These are phyloP conservation scores for Kondoa subrosea DNA, from an alignment of 768 basidiomycete genomes.

Conservation along the genomic window DNA sequence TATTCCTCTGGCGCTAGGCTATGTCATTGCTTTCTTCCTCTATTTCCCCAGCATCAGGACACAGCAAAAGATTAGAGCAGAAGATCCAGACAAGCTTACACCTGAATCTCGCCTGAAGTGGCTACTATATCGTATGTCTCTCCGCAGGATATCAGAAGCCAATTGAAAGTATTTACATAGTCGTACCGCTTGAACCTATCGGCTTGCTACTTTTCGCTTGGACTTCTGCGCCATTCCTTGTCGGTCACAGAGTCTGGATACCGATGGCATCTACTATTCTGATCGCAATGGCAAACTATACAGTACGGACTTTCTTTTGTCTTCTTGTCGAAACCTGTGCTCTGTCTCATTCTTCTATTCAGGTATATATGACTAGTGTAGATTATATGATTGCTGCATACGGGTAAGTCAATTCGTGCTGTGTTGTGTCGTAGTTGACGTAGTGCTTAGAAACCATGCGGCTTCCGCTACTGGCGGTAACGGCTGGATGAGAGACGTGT, in stretches of 20 bases:
- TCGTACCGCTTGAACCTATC: background rate
- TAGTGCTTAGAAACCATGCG: background rate
- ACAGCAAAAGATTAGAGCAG: background rate
- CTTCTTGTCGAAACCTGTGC: too few relatives aligned
- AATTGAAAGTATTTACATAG: too few relatives aligned
- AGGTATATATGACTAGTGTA: background rate
- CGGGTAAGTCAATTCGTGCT: too few relatives aligned
- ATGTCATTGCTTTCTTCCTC: background rate
- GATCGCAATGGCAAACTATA: background rate
- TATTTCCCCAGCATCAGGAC: background rate
- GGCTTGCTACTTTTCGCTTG: background rate
- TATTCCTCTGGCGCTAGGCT: background rate
- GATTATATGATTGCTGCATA: background rate
- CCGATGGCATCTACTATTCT: background rate
- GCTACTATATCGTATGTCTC: background rate
- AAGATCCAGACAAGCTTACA: background rate
- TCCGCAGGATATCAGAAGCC: too few relatives aligned
- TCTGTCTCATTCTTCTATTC: too few relatives aligned
- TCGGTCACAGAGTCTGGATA: background rate
- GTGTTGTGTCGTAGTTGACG: too few relatives aligned
- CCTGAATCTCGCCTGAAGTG: background rate
- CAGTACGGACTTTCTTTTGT: too few relatives aligned
- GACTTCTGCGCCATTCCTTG: background rate
- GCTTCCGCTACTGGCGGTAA: conserved; percentile 30
- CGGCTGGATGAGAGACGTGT: conserved; percentile 29